These are phyloP conservation scores for Saccharomyces pastorianus DNA, from an alignment of 1,139 yeast genomes.

Conservation along the genomic window DNA sequence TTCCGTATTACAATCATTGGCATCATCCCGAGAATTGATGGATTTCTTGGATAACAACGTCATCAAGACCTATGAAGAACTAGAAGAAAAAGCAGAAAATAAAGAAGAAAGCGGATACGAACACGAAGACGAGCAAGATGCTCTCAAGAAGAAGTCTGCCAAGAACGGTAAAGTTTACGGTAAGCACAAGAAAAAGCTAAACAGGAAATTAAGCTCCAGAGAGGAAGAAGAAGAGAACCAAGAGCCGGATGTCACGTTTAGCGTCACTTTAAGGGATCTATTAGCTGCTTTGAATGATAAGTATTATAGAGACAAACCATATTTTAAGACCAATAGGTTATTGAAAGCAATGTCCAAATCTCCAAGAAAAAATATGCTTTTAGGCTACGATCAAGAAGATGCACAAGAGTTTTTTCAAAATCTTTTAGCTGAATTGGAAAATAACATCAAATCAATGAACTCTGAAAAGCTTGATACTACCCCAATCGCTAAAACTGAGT, in stretches of 20 bases:
- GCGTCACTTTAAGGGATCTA: constrained; percentile 44
- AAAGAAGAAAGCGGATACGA: constrained; percentile 10
- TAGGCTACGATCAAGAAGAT: constrained; percentile 86
- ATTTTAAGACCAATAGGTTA: constrained; percentile 59
- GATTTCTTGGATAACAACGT: constrained; percentile 52
- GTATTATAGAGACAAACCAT: constrained; percentile 43
- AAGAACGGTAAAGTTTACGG: constrained; percentile 15
- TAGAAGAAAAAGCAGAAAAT: constrained; percentile 27
- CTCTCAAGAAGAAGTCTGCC: neutral
- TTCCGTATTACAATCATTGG: constrained; percentile 74
- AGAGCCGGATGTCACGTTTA: constrained; percentile 37
- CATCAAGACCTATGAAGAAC: constrained; percentile 29
- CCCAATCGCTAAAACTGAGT: constrained; percentile 25
- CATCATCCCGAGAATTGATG: constrained; percentile 59
- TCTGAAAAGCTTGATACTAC: constrained; percentile 13
- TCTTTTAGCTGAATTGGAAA: constrained; percentile 63
- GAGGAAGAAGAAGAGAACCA: constrained; percentile 25
- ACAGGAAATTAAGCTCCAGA: constrained; percentile 8
- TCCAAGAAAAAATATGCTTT: constrained; percentile 64
- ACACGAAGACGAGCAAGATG: constrained; percentile 1
- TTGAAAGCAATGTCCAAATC: constrained; percentile 70
- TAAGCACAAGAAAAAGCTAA: constrained; percentile 14
- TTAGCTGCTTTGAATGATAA: constrained; percentile 48
- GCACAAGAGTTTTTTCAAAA: constrained; percentile 91
- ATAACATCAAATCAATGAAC: constrained; percentile 37